These are phyloP conservation scores for Acacia concinna DNA, from an alignment of 331 rosid genomes.

Conservation along the genomic window DNA sequence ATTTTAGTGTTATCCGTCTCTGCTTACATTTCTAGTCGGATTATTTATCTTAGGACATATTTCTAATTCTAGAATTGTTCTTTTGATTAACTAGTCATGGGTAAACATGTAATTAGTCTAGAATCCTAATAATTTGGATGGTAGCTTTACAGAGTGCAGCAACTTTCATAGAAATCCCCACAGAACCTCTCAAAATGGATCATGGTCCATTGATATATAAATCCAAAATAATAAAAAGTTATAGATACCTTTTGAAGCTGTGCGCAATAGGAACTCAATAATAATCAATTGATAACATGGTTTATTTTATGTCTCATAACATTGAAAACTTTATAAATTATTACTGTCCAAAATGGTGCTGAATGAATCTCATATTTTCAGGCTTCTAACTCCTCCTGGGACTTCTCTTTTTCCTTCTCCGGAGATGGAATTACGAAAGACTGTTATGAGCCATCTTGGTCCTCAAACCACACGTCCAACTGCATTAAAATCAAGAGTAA, in stretches of 20 bases:
- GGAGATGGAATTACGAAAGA: constrained; percentile 82
- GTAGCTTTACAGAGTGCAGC: neutral
- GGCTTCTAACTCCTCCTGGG: constrained; percentile 98
- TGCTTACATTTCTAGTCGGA: neutral
- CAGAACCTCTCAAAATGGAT: neutral
- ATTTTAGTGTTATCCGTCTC: neutral
- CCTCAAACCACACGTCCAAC: constrained; percentile 69
- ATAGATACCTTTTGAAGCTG: neutral
- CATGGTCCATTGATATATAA: neutral
- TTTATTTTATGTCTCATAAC: constrained; percentile 1
- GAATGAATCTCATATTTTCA: constrained; percentile 44
- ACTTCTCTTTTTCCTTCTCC: constrained; percentile 96
- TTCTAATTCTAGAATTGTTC: neutral
- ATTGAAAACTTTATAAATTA: neutral
- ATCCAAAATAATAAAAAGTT: neutral
- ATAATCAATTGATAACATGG: neutral
- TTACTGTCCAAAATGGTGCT: constrained; percentile 31
- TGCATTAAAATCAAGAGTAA: constrained; percentile 85
- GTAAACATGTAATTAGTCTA: neutral
- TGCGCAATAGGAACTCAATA: neutral
- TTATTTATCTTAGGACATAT: neutral
- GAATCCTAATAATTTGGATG: neutral
- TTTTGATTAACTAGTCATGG: neutral
- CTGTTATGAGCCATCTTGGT: constrained; percentile 68
- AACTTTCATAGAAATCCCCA: neutral